Evolutionary conservation across 2,329 filamentous ascomycete species (phyloP).

Genomic region (Trichoderma lentiforme): DNA sequence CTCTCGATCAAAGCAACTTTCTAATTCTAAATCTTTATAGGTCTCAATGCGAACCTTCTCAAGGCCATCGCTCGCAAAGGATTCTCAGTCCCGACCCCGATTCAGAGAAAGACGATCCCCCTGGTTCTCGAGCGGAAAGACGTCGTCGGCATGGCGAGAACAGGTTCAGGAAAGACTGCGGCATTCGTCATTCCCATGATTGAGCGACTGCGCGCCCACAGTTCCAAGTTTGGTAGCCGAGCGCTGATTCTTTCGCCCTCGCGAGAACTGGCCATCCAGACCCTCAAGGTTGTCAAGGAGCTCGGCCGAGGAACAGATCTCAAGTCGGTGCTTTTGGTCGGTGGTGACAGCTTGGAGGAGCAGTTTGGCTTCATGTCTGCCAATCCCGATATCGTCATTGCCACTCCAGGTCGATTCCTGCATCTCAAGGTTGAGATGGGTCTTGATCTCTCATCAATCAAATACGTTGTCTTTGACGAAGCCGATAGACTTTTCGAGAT

Average conservation of each 20-base stretch:
- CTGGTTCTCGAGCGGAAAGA: conserved; percentile 85
- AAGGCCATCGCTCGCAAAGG: conserved; percentile 92
- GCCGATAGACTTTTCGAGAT: conserved; percentile 97
- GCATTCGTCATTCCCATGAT: conserved; percentile 99
- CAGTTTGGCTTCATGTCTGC: conserved; percentile 90
- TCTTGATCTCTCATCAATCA: conserved; percentile 83
- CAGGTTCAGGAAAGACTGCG: conserved; percentile 97
- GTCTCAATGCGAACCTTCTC: conserved; percentile 75
- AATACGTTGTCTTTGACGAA: conserved; percentile 96
- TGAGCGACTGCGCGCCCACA: conserved; percentile 85
- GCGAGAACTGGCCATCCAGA: conserved; percentile 90
- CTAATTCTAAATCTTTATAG: conserved; percentile 34
- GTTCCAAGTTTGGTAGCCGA: conserved; percentile 77
- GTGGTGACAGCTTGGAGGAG: conserved; percentile 92
- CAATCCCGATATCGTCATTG: conserved; percentile 96
- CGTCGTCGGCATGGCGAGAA: conserved; percentile 98
- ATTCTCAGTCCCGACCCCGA: conserved; percentile 93
- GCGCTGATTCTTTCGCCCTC: conserved; percentile 89
- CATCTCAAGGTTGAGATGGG: conserved; percentile 97
- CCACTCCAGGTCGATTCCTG: conserved; percentile 91
- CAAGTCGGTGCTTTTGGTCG: conserved; percentile 84
- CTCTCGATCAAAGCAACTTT: too few relatives aligned
- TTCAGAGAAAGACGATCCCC: conserved; percentile 95
- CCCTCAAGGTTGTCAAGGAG: conserved; percentile 93
- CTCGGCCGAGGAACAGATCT: conserved; percentile 86